Evolutionary conservation across 345 rosid species (phyloP), one percentile per base, ranked within the genome.

Genomic region (Boechera divaricarpa): DNA sequence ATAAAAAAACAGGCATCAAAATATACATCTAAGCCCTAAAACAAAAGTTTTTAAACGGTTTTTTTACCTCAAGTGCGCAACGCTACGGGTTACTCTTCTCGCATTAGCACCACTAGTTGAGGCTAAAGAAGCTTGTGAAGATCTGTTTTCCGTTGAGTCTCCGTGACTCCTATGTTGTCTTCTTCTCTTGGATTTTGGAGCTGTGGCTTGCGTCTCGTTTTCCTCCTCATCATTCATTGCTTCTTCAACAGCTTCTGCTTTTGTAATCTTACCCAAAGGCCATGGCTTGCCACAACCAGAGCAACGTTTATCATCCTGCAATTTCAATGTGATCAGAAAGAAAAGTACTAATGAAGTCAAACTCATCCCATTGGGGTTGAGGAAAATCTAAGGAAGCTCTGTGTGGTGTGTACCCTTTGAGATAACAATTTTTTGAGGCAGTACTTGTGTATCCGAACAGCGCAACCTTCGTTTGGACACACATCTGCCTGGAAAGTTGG

Each of bases 391-490:
- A 60, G 41, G 8, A 29, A 74, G 36, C 12, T 38, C 12, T 47
- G 51, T 2, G 1, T 84, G 89, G 29, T 35, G 63, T 1, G 0
- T 85, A 92, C 97, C 87, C 64, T 88, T 63, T 70, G 83, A 7
- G 86, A 82, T 72, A 83, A 70, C 75, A 85, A 82, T 80, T 80
- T 87, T 77, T 80, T 74, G 70, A 91, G 86, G 84, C 99, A 95
- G 80, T 92, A 86, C n/a, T 70, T 84, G 82, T 95, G 99, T 49
- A 95, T 83, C 77, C 97, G 84, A 65, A 83, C 76, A 0, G 71
- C 52, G 71, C 99, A 92, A 57, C 80, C 87, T 63, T 87, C 90
- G 67, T 56, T 91, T 9, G 80, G 83, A 84, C 99, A 92, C 60
- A 86, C 35, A 62, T 86, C 86, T 45, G 93, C 99, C 99, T 95